Evolutionary conservation across 2,329 filamentous ascomycete genomes (phyloP).

Genomic region (Fusarium irregulare): DNA sequence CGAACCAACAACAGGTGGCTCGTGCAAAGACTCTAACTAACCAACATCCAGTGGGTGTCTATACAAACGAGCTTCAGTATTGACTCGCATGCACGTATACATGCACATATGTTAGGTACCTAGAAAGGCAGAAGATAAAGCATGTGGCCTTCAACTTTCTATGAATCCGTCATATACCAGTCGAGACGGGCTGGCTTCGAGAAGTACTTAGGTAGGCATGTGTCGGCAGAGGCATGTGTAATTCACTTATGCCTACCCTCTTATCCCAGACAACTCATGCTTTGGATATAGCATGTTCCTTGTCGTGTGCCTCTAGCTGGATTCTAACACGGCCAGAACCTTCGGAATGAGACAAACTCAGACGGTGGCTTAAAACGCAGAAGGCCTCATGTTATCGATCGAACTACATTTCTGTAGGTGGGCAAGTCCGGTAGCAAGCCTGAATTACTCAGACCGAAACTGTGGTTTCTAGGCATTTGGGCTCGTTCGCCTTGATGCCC

Average conservation of each 20-base stretch:
- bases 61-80: slow-evolving; percentile 26
- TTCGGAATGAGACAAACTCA: slow-evolving; percentile 24
- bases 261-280: slow-evolving; percentile 27
- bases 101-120: neutral
- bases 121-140: neutral
- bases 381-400: slow-evolving; percentile 31
- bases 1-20: slow-evolving; percentile 42
- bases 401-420: slow-evolving; percentile 10
- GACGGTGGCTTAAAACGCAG: slow-evolving; percentile 32
- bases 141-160: neutral
- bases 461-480: slow-evolving; percentile 28
- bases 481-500: slow-evolving; percentile 31
- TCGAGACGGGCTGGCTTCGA: neutral
- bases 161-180: neutral
- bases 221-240: neutral
- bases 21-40: slow-evolving; percentile 43
- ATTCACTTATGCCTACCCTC: neutral
- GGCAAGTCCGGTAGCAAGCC: slow-evolving; percentile 16
- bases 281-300: slow-evolving; percentile 17
- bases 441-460: slow-evolving; percentile 19
- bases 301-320: slow-evolving; percentile 20
- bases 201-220: neutral
- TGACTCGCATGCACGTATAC: slow-evolving; percentile 17
- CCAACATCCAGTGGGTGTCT: slow-evolving; percentile 12
- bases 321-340: slow-evolving; percentile 21